phyloP scores from a whole-genome alignment of 1,284 basidiomycete genomes.

The Moesziomyces globuligerus region DNA sequence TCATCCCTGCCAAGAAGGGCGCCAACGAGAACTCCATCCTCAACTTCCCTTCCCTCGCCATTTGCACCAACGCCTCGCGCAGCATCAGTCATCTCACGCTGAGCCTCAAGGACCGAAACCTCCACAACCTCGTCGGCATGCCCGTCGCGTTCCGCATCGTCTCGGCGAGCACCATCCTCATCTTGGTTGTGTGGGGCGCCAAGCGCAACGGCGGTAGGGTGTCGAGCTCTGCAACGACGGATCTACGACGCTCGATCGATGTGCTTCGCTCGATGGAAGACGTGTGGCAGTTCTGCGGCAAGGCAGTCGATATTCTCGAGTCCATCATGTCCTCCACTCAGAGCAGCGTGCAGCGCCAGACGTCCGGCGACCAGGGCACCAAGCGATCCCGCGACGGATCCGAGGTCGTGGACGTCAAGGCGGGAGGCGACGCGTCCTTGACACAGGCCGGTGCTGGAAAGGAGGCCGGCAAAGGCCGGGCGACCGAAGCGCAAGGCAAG shows the following conservation, averaged over 20 bases:
- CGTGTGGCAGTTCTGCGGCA: constrained; percentile 52
- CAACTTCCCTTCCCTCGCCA: constrained; percentile 62
- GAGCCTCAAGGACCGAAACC: constrained; percentile 39
- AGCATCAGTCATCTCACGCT: constrained; percentile 52
- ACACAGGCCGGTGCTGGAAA: neutral
- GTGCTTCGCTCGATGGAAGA: constrained; percentile 47
- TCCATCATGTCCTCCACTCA: constrained; percentile 45
- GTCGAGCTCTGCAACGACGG: constrained; percentile 48
- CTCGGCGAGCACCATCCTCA: constrained; percentile 43
- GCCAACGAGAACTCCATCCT: constrained; percentile 40
- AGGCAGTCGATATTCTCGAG: constrained; percentile 43
- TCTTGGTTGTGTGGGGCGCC: constrained; percentile 56
- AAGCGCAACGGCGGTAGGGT: constrained; percentile 47
- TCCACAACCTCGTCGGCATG: constrained; percentile 29
- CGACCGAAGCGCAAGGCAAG: neutral
- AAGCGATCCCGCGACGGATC: constrained; percentile 32
- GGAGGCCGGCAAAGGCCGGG: neutral
- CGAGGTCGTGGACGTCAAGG: constrained; percentile 11
- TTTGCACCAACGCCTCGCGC: constrained; percentile 61
- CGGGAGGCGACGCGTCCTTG: constrained; percentile 3
- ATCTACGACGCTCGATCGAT: constrained; percentile 53
- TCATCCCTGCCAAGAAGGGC: constrained; percentile 53
- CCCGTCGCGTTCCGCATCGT: constrained; percentile 31
- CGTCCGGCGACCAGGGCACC: constrained; percentile 26
- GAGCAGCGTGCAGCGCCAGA: constrained; percentile 19